Evolutionary conservation across 768 basidiomycete species (phyloP), one percentile per base, ranked within the genome.

Genomic region (Mycena sanguinolenta): DNA sequence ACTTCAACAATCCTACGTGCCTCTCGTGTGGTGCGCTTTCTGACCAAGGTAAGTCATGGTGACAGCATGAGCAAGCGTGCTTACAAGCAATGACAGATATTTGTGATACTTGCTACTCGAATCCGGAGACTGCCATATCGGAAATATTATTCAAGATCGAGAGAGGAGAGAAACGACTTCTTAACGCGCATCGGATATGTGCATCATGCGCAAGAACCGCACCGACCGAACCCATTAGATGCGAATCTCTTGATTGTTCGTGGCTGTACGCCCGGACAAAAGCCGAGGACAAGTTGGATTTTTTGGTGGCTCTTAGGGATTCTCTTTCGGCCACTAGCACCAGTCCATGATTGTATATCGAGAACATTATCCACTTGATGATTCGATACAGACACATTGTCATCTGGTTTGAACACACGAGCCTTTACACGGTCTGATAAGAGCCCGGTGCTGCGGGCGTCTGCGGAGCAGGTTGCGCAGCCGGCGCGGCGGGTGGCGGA

Each of bases 211-310:
- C 90, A 5, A 81, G 82, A 4, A 84, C 83, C 0, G 84, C 90
- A 2, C 79, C 84, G 5, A 81, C 80, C 16, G 94, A 95, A 65
- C 84, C 86, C 0, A 87, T 91, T 54, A 79, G 86, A 38, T 99
- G 97, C 80, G 90, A 93, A 75, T 95, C 94, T 10, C 82, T 94
- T 54, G 96, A 98, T 76, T 99, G 97, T 77, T 88, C 92, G 0
- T 92, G 94, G 89, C 79, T 96, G 38, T 98, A 90, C 73, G 87
- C 91, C 34, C 84, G 95, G 39, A 88, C 86, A 69, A 91, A 89
- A 73, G 83, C 86, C 7, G 90, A 91, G 58, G 77, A 77, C 28
- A 82, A 81, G 62, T 73, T 81, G 53, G 82, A 82, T 39, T 79
- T 82, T 63, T 71, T 84, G 30, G 77, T 75, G 17, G 72, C 79